phyloP scores from a whole-genome alignment of 2,329 filamentous ascomycete species.

The Fusarium mangiferae region DNA sequence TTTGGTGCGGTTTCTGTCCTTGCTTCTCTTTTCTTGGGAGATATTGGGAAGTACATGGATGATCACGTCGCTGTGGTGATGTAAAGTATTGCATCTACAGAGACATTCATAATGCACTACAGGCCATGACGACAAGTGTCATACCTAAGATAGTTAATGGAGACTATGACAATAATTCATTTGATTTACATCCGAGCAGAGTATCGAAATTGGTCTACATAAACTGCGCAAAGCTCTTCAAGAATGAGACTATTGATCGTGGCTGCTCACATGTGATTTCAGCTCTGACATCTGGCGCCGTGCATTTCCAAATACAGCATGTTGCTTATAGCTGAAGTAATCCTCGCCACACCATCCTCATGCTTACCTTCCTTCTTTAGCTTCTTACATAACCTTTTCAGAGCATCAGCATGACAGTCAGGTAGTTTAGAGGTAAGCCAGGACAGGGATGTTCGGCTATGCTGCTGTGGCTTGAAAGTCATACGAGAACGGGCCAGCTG shows the following conservation, averaged over 20 bases:
- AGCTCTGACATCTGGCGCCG: not conserved
- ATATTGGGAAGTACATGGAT: not conserved
- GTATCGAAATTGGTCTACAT: fast-evolving
- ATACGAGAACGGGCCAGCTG: not conserved
- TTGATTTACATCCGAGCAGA: fast-evolving
- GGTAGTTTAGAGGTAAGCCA: not conserved
- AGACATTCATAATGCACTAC: not conserved
- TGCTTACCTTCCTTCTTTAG: not conserved
- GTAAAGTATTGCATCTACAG: not conserved
- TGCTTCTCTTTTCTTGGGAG: not conserved
- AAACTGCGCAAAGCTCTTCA: fast-evolving
- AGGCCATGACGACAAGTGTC: no score
- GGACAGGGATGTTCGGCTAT: not conserved
- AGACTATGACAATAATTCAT: not conserved
- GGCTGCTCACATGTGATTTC: not conserved
- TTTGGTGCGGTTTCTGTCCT: not conserved
- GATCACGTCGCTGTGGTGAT: not conserved
- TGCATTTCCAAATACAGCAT: not conserved
- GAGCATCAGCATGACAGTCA: not conserved
- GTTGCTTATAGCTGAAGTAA: not conserved
- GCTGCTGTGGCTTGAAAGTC: not conserved
- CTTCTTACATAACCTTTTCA: not conserved
- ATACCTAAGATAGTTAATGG: not conserved
- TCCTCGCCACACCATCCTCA: not conserved
- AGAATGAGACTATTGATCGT: not conserved